Conservation (phyloP, 2,329 filamentous ascomycete genomes). For the Aspergillus sp. region DNA sequence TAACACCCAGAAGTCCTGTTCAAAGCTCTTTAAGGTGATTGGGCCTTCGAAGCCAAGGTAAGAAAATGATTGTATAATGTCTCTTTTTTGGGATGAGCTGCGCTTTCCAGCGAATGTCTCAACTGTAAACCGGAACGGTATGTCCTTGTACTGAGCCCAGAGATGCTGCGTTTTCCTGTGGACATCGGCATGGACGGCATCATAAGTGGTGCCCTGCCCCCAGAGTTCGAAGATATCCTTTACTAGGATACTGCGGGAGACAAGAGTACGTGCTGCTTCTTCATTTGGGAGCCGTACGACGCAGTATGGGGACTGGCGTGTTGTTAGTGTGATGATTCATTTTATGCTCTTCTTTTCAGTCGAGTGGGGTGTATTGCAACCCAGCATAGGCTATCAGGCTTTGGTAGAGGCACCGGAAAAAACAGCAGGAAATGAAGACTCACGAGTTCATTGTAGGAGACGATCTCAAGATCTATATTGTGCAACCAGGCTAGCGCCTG, state of each 20-base stretch:
- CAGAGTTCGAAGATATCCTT: constrained; percentile 88
- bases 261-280: constrained; percentile 63
- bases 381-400: neutral
- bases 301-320: constrained; percentile 78
- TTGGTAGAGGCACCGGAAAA: neutral
- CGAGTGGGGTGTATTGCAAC: neutral
- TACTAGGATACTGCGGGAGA: constrained; percentile 75
- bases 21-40: constrained; percentile 72
- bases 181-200: constrained; percentile 67
- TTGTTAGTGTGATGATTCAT: constrained; percentile 10
- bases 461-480: constrained; percentile 65
- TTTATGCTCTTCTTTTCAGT: neutral
- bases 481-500: constrained; percentile 73
- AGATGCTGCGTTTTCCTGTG: constrained; percentile 57
- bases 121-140: constrained; percentile 79
- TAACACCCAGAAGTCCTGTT: constrained; percentile 75
- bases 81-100: constrained; percentile 60
- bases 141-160: constrained; percentile 65
- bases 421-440: constrained; percentile 30
- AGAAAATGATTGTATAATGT: constrained; percentile 76
- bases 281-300: constrained; percentile 68
- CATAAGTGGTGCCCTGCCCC: constrained; percentile 69
- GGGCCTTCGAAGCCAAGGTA: constrained; percentile 77
- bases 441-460: constrained; percentile 75
- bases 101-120: constrained; percentile 80